Base-by-base conservation (phyloP, 1,284 basidiomycete genomes). In the Meira miltonrushii region DNA sequence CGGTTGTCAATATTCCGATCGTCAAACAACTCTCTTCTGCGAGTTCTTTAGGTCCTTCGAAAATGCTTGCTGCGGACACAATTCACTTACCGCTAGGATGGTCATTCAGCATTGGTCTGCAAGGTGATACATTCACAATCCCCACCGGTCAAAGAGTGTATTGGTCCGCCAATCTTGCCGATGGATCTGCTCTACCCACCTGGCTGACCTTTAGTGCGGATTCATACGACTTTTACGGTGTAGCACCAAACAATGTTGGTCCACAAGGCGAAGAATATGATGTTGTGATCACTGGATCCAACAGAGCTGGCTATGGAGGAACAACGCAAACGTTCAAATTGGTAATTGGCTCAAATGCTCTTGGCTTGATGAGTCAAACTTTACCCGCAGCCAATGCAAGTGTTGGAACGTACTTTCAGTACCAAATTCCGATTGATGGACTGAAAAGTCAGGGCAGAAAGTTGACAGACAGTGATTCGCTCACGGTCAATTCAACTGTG, bases 31-130 rank as follows among this genome's bases (percentile, higher is more conserved):
- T 78, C 23, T 72, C 74, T 11, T 48, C 59, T 37, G 68, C 65
- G 11, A 68, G 65, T 2, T 64, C 64, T 12, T 66, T 78, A 39
- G 72, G 73, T 2, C 37, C 57, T 1, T 57, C 61, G 2, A 64
- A 65, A 38, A 70, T 77, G 53, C 49, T 76, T n/a, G 65, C 72
- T 12, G 64, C 65, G 10, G 70, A 71, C 25, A 65, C 67, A 2
- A 78, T 95, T 57, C 83, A 90, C 47, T 83, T 94, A 9, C 92
- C 90, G 0, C 84, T 85, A 1, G 80, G 82, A 33, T 95, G 92
- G 91, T 91, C 89, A 0, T 96, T 94, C 79, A 92, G 89, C 69
- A 83, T 96, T 59, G 93, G 92, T 10, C 86, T 95, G 69, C 80
- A 85, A 44, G 82, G 84, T 61, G 81, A 84, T 53, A 92, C 89